These are phyloP conservation scores for Friedmanniomyces endolithicus DNA, from an alignment of 495 filamentous ascomycete genomes.

Conservation along the genomic window DNA sequence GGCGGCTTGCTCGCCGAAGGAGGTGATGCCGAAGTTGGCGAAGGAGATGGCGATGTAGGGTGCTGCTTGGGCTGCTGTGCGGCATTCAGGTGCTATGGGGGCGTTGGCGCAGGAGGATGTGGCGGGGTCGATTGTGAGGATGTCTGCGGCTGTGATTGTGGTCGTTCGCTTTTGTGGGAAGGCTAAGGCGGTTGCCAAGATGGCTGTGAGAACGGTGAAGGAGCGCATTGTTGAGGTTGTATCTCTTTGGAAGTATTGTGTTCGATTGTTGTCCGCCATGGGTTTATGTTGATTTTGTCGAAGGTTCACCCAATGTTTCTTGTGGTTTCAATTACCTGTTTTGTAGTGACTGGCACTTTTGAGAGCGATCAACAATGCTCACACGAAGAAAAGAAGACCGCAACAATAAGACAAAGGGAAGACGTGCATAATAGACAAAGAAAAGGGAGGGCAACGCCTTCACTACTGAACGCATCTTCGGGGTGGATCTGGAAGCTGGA, in stretches of 20 bases:
- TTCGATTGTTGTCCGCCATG: too few species aligned
- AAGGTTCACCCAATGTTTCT: not conserved
- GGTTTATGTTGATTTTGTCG: not conserved
- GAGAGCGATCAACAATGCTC: too few species aligned
- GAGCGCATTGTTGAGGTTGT: not conserved
- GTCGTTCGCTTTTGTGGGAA: not conserved
- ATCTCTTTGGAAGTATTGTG: too few species aligned
- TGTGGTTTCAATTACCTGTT: not conserved
- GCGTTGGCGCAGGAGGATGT: slow-evolving; percentile 34
- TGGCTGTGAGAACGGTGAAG: not conserved
- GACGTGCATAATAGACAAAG: too few species aligned
- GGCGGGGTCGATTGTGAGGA: slow-evolving; percentile 40
- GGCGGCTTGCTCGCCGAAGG: slow-evolving; percentile 25
- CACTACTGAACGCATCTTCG: not conserved
- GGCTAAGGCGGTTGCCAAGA: not conserved
- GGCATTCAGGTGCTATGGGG: slow-evolving; percentile 44
- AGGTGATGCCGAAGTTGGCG: slow-evolving; percentile 40
- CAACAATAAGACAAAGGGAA: too few species aligned
- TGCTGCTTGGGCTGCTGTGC: slow-evolving; percentile 50
- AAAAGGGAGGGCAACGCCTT: too few species aligned
- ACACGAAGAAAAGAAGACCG: too few species aligned
- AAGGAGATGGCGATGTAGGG: slow-evolving; percentile 45
- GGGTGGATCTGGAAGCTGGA: not conserved
- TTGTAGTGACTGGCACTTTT: not conserved
- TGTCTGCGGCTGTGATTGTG: slow-evolving; percentile 32